Base-by-base conservation (phyloP, 2,329 filamentous ascomycete species). In the Huntiella decipiens region DNA sequence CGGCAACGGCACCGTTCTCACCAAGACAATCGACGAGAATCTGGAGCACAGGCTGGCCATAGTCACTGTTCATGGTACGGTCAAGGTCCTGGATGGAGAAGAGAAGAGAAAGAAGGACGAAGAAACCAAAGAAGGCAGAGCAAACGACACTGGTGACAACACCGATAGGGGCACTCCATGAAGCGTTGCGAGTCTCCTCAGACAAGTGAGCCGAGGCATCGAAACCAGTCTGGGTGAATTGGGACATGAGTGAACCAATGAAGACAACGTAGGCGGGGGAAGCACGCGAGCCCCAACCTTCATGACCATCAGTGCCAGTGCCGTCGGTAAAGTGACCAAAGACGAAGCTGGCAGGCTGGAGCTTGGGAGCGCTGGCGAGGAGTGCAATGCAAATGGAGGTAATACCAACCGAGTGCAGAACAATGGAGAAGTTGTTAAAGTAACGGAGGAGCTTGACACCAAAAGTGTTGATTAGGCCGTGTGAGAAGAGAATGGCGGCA, bases 41-140 rank as follows among this genome's bases (percentile, higher is more conserved):
- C 56, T 74, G 71, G 3, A 75, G 58, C 4, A 76, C 67, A 0
- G 72, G 72, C 54, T 75, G 70, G 2, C 55, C 61, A 50, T 68
- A 69, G 0, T 51, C 43, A 38, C 63, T 65, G 28, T 53, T 52
- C n/a, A 74, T 50, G 0, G 68, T 71, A 4, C 50, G 43, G 4
- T 66, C 60, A 48, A 74, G 70, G 56, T 75, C 65, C 54, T 76
- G 72, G 52, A 76, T 70, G 3, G 66, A 71, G 56, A 76, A 76
- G 5, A 75, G 57, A 44, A 74, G 66, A 39, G 68, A 64, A 41
- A 75, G 58, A 32, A 76, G 56, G n/a, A 74, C 66, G 52, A 74
- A 73, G 55, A 73, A 71, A n/a, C 71, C 71, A 53, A 74, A 74
- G 13, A 73, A 41, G 1, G 70, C 62, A 5, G 67, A 71, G 55